Percentiles rank a stretch among this genome's conserved stretches.
Conservation (phyloP, 106 monocot species). For the Vanilla planifolia region DNA sequence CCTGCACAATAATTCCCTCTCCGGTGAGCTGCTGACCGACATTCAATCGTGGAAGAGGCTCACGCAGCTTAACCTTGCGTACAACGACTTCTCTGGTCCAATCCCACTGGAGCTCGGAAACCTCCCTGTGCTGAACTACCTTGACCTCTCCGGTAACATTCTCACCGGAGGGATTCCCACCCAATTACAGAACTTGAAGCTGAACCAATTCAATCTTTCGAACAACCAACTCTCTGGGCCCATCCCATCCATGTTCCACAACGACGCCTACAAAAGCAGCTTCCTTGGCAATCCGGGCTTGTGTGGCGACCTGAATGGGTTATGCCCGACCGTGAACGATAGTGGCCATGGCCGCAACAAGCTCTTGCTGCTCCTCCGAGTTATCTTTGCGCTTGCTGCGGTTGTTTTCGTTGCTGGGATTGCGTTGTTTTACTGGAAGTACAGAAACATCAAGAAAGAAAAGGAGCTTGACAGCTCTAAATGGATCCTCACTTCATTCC, state of each 20-base stretch:
- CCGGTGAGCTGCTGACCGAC: conserved; percentile 39
- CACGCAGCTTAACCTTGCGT: conserved; percentile 45
- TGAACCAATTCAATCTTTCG: conserved; percentile 57
- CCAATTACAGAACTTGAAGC: conserved; percentile 50
- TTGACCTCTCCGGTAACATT: conserved; percentile 49
- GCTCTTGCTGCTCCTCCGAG: conserved; percentile 25
- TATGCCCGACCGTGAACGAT: conserved; percentile 23
- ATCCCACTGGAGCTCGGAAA: conserved; percentile 57
- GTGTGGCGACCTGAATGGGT: conserved; percentile 21
- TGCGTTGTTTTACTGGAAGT: conserved; percentile 23
- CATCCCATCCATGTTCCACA: conserved; percentile 32
- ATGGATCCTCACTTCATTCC: conserved; percentile 69
- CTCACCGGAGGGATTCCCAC: conserved; percentile 49
- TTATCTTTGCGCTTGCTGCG: conserved; percentile 22
- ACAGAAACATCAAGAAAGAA: conserved; percentile 17
- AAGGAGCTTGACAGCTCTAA: conserved; percentile 24
- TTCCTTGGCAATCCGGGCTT: conserved; percentile 61
- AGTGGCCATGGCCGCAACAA: not conserved
- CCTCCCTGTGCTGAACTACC: conserved; percentile 56
- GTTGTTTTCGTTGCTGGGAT: conserved; percentile 25
- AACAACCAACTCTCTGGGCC: conserved; percentile 51
- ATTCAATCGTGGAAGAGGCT: conserved; percentile 45
- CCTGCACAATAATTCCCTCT: conserved; percentile 44
- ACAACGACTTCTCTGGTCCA: conserved; percentile 44
- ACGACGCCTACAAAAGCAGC: conserved; percentile 30